Base-by-base conservation (phyloP, 1,284 basidiomycete genomes). In the Tausonia pullulans region DNA sequence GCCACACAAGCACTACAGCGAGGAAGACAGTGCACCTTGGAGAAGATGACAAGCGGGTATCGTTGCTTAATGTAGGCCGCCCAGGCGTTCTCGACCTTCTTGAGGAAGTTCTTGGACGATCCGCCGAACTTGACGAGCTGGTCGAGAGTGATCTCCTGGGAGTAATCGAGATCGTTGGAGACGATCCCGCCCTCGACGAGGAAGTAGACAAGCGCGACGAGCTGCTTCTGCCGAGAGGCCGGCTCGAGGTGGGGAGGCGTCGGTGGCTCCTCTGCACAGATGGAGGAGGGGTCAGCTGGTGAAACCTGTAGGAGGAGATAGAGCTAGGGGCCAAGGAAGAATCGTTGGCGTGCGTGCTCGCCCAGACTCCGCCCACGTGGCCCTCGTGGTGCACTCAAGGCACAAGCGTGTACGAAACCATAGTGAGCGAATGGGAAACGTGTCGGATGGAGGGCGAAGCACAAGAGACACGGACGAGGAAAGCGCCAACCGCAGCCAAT, bases 11-110 rank as follows among this genome's bases (percentile, higher is more conserved):
- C 13, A 45, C 2, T 40, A 13, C 39, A 51, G 56, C 5, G 40
- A 8, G 13, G 2, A 46, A 54, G 9, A 14, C 48, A 9, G 60
- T 73, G 67, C 58, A 75, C 75, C 71, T 76, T 77, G 8, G 74
- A 75, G 61, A 77, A 77, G 43, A 78, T 70, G 13, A 74, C 64
- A 27, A 74, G 66, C 46, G 70, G 69, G 58, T 72, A 72, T 45
- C 65, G 39, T 46, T 70, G 69, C 61, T 71, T 70, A 49, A 73
- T 70, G 45, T 70, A 71, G 6, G 70, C 69, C 46, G 68, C 68
- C 75, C 74, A 76, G 8, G 69, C 72, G 13, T 70, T 68, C 39
- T 68, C 67, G 61, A 16, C 48, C 51, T 60, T 48, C 39, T 58
- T 51, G 14, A 43, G 44, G 54, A 57, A 46, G 40, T 40, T 40